Percentiles rank a stretch among this genome's conserved stretches.
Conservation (phyloP, 352 stramenopile genomes). For the Phytopythium oedochilum region DNA sequence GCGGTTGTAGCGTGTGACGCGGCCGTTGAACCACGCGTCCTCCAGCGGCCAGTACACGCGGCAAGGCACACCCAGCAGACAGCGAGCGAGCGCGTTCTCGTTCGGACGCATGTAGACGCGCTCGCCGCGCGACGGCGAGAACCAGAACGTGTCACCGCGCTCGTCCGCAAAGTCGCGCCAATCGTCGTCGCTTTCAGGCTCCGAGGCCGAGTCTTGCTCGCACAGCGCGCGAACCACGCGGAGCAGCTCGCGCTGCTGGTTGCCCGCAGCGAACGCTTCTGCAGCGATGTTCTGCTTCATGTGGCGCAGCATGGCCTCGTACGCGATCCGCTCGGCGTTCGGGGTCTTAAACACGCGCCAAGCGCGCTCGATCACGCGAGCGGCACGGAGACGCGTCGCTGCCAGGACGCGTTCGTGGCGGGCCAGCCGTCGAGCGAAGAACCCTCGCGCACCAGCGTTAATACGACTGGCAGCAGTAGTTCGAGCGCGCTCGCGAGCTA, state of each 20-base stretch:
- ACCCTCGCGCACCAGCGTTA: slow-evolving; percentile 56
- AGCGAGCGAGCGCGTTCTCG: slow-evolving; percentile 42
- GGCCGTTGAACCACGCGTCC: slow-evolving; percentile 68
- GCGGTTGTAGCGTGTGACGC: slow-evolving; percentile 46
- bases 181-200: slow-evolving; percentile 71
- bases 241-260: slow-evolving; percentile 43
- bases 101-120: slow-evolving; percentile 65
- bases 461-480: slow-evolving; percentile 53
- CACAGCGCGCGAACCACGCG: slow-evolving; percentile 37
- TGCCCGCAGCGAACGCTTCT: slow-evolving; percentile 34
- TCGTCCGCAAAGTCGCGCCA: slow-evolving; percentile 70
- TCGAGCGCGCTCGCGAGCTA: slow-evolving; percentile 22
- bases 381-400: slow-evolving; percentile 32
- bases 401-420: slow-evolving; percentile 25
- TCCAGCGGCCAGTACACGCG: slow-evolving; percentile 73
- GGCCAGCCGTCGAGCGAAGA: slow-evolving; percentile 45
- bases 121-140: slow-evolving; percentile 65
- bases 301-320: slow-evolving; percentile 42
- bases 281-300: slow-evolving; percentile 44
- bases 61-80: slow-evolving; percentile 53
- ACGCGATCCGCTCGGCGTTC: slow-evolving; percentile 30
- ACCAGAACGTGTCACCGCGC: slow-evolving; percentile 68
- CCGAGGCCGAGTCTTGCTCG: slow-evolving; percentile 68
- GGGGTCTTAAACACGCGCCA: slow-evolving; percentile 46
- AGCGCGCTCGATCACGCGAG: slow-evolving; percentile 42